Evolutionary conservation across 2,329 filamentous ascomycete species (phyloP).

Genomic region (Sporothrix pseudoabietina): DNA sequence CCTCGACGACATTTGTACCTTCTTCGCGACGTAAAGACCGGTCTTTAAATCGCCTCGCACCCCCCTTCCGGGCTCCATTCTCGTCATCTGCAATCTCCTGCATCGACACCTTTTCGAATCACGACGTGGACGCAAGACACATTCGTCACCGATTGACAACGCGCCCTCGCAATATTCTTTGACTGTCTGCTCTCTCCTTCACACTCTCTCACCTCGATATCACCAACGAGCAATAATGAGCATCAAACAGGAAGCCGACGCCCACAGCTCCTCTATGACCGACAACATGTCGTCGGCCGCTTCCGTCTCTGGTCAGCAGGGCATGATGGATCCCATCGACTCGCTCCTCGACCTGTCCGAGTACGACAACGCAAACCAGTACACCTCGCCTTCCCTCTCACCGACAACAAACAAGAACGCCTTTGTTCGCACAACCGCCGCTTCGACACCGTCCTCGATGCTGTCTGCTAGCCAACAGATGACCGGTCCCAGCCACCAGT

Average conservation of each 20-base stretch:
- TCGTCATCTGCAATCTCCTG: conserved; percentile 3
- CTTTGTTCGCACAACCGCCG: conserved; percentile 49
- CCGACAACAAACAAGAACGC: conserved; percentile 57
- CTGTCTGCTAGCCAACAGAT: conserved; percentile 60
- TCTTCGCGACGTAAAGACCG: neutral
- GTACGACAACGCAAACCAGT: conserved; percentile 61
- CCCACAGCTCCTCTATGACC: conserved; percentile 29
- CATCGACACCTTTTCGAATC: neutral
- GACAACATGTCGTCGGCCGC: conserved; percentile 38
- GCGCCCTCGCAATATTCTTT: neutral
- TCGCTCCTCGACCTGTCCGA: conserved; percentile 62
- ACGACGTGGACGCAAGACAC: conserved; percentile 8
- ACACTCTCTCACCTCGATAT: neutral
- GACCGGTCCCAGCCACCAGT: conserved; percentile 87
- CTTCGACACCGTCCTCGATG: conserved; percentile 55
- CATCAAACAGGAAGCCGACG: conserved; percentile 34
- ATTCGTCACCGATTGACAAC: conserved; percentile 18
- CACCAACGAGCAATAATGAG: conserved; percentile 26
- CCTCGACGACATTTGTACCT: neutral
- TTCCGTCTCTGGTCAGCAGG: conserved; percentile 40
- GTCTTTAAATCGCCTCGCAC: conserved; percentile 15
- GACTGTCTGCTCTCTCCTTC: too few relatives aligned
- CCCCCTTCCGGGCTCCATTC: neutral
- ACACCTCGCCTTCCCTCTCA: conserved; percentile 60
- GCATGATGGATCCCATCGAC: conserved; percentile 54